These are phyloP conservation scores for Globisporangium lucens DNA, from an alignment of 352 stramenopile species.

Conservation along the genomic window DNA sequence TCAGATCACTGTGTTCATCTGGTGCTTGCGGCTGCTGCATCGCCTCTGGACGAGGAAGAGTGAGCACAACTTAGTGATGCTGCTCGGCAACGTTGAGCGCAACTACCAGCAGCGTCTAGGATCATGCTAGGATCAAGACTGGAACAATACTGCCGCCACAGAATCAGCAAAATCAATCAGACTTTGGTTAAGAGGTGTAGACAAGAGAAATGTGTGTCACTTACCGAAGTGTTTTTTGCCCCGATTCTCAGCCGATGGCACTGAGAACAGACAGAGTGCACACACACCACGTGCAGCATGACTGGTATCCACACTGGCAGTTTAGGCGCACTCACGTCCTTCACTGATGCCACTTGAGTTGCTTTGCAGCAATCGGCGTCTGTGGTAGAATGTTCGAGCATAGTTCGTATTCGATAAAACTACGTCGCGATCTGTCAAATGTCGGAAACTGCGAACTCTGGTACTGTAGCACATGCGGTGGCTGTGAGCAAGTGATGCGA, in stretches of 20 bases:
- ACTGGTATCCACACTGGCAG: not conserved
- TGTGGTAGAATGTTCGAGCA: not conserved
- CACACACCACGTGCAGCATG: not conserved
- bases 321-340: not conserved
- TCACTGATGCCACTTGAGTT: not conserved
- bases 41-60: not conserved
- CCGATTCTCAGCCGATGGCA: too few relatives aligned
- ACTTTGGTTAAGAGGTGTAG: not conserved
- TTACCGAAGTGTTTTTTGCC: not conserved
- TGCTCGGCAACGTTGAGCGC: conserved; percentile 9
- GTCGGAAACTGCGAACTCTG: not conserved
- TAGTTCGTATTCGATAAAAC: not conserved
- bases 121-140: not conserved
- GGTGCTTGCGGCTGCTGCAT: conserved; percentile 4
- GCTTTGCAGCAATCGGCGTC: not conserved
- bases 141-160: not conserved
- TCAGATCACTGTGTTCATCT: conserved; percentile 1
- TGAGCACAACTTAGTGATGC: conserved; percentile 1
- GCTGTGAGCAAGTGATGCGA: not conserved
- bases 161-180: not conserved
- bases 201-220: not conserved
- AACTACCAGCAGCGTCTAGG: not conserved
- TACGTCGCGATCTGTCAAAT: not conserved
- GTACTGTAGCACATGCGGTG: too few relatives aligned
- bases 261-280: too few relatives aligned